These are phyloP conservation scores for Symmetrospora coprosmae DNA, from an alignment of 768 basidiomycete species.

Conservation along the genomic window DNA sequence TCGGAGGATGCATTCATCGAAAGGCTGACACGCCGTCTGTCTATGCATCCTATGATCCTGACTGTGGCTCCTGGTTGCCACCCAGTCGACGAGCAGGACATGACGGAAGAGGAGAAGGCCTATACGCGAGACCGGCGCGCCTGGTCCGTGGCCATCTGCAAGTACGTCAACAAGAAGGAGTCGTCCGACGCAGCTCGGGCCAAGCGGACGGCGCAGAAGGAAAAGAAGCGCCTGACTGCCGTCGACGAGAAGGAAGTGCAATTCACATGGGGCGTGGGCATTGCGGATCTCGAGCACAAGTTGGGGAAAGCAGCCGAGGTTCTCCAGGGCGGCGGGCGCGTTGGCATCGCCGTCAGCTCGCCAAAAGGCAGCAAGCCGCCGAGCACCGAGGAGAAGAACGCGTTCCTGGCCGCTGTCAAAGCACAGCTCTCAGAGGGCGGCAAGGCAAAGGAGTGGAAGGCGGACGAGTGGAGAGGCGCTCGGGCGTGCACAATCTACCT, in stretches of 20 bases:
- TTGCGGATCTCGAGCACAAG: constrained; percentile 54
- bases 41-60: background rate
- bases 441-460: constrained; percentile 3
- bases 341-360: constrained; percentile 45
- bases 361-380: constrained; percentile 3
- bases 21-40: no score
- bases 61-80: no score
- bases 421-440: background rate
- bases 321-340: constrained; percentile 48
- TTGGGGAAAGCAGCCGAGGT: constrained; percentile 48
- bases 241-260: constrained; percentile 52
- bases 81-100: constrained; percentile 9
- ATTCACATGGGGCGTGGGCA: constrained; percentile 52
- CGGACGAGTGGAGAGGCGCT: constrained; percentile 7
- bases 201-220: background rate
- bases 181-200: constrained; percentile 30
- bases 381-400: background rate
- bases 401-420: constrained; percentile 9
- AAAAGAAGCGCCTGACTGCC: constrained; percentile 32
- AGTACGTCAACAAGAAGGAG: constrained; percentile 44
- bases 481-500: constrained; percentile 14
- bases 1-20: no score
- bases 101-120: background rate
- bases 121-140: background rate
- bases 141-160: constrained; percentile 43